These are phyloP conservation scores for Nannochloropsis salina DNA, from an alignment of 108 stramenopile species.

Conservation along the genomic window DNA sequence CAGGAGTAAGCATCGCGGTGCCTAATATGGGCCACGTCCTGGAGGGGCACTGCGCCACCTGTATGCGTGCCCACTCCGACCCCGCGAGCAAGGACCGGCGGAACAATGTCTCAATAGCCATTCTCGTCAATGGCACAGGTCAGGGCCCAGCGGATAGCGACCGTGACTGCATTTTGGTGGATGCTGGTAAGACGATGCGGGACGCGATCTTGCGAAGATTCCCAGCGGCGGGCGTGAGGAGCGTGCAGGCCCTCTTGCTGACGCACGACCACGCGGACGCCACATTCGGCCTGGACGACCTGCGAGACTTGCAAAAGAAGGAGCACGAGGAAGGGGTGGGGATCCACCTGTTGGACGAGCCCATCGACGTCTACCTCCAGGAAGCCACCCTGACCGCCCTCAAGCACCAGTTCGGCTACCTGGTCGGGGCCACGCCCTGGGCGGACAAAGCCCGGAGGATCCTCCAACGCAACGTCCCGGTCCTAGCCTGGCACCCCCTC, in stretches of 20 bases:
- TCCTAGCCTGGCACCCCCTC: not conserved
- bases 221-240: not conserved
- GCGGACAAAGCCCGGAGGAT: slow-evolving; percentile 21
- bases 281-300: slow-evolving; percentile 35
- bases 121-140: not conserved
- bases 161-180: slow-evolving; percentile 32
- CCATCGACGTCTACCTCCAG: slow-evolving; percentile 25
- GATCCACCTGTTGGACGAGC: slow-evolving; percentile 6
- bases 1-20: slow-evolving; percentile 31
- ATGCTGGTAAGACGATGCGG: slow-evolving; percentile 35
- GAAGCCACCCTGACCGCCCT: slow-evolving; percentile 17
- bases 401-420: slow-evolving; percentile 15
- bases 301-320: slow-evolving; percentile 28
- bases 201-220: slow-evolving; percentile 20
- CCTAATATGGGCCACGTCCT: slow-evolving; percentile 23
- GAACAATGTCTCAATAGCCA: slow-evolving; percentile 29
- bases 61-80: not conserved
- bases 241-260: slow-evolving; percentile 26
- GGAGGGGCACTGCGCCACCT: slow-evolving; percentile 20
- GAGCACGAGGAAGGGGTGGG: slow-evolving; percentile 23
- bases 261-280: slow-evolving; percentile 43
- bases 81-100: slow-evolving; percentile 26
- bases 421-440: not conserved
- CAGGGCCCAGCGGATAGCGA: not conserved
- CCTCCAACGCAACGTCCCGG: slow-evolving; percentile 25